Evolutionary conservation across 78 protist genomes (phyloP).

Genomic region (Monosiga brevicollis): DNA sequence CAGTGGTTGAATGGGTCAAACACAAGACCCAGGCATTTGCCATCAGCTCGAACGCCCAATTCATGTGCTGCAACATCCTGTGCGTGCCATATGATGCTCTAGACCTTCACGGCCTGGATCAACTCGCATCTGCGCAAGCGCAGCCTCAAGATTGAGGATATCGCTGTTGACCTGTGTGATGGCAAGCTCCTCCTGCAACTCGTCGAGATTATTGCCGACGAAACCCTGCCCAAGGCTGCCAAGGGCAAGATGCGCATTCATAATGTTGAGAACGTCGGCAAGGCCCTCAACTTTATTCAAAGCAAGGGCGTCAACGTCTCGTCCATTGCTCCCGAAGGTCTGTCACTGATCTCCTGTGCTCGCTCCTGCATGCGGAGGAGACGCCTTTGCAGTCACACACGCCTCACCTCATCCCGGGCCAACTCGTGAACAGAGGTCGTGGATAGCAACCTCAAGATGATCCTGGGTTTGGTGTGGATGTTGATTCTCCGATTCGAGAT

Average conservation of each 20-base stretch:
- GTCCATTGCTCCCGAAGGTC: not conserved
- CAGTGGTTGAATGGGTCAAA: too few relatives aligned
- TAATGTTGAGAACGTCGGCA: slow-evolving; percentile 13
- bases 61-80: not conserved
- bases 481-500: slow-evolving; percentile 50
- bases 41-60: too few relatives aligned
- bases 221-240: slow-evolving; percentile 30
- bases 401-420: not conserved
- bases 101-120: slow-evolving; percentile 79
- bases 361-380: not conserved
- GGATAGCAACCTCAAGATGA: slow-evolving; percentile 36
- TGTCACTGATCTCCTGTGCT: not conserved
- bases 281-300: slow-evolving; percentile 36
- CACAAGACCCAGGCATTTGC: too few relatives aligned
- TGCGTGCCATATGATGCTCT: not conserved
- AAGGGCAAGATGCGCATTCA: slow-evolving; percentile 28
- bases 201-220: slow-evolving; percentile 63
- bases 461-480: slow-evolving; percentile 59
- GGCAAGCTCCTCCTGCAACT: slow-evolving; percentile 64
- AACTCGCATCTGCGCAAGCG: slow-evolving; percentile 61
- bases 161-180: slow-evolving; percentile 50
- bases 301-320: not conserved
- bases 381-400: not conserved
- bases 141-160: slow-evolving; percentile 52
- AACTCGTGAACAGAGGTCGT: slow-evolving; percentile 11